Base-by-base conservation (phyloP, 306 rosid species). In the Mimosa bimucronata region DNA sequence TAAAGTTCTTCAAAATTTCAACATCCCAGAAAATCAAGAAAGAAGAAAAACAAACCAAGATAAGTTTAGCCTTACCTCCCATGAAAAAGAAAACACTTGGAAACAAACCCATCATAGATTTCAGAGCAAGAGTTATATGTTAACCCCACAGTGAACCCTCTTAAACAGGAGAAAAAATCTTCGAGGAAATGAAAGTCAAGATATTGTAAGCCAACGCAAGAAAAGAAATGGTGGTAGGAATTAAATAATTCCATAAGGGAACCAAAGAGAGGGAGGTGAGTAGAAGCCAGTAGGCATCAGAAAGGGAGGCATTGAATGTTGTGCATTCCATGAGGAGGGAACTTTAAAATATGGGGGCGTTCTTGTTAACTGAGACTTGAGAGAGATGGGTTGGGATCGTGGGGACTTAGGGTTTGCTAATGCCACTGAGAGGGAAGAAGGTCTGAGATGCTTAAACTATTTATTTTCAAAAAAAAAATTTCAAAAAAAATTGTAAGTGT, bases 1-100 rank as follows among this genome's bases (percentile, higher is more conserved):
- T 38, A 52, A 52, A 60, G 41, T 37, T 50, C 50, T n/a, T 19
- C 4, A 41, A 25, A 40, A 71, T 9, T 13, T 26, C 4, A 4
- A 25, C 6, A n/a, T 37, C 28, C 50, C 28, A 46, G 64, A 40
- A 66, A 41, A 66, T 7, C 19, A 2, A 8, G 38, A n/a, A 30
- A 41, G 23, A 18, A 21, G 28, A n/a, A 26, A 31, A 71, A 5
- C 18, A 7, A 18, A 14, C 13, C 13, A 41, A 41, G 53, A 30
- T 53, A 3, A 2, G 41, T 7, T 19, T 23, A 23, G 53, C 13
- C 0, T 46, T 38, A 90, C 95, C 91, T 84, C 75, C 87, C 91
- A 37, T 80, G 94, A 55, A 95, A 97, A 72, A 93, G 57, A 77
- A 83, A 83, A 78, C 99, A 95, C 75, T 91, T 91, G 71, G 98